phyloP scores from a whole-genome alignment of 306 rosid genomes.

The Acacia crassicarpa region DNA sequence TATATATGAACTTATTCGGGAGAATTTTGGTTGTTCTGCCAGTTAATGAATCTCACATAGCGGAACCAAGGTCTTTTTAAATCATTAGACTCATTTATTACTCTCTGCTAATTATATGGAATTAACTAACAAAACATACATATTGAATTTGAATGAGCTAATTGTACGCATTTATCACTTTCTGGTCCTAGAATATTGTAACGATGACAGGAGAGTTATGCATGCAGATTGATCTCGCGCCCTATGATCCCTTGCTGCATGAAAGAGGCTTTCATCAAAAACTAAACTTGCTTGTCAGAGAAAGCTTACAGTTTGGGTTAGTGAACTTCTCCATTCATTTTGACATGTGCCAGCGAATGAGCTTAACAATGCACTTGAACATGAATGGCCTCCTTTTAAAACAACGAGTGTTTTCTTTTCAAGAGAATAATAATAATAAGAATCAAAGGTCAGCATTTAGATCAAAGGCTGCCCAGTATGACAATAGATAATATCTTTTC shows the following conservation, averaged over 20 bases:
- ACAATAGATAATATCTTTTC: background rate
- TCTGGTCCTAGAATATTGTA: conserved; percentile 15
- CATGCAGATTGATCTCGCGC: conserved; percentile 63
- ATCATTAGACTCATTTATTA: background rate
- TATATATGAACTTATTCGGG: background rate
- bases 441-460: conserved; percentile 1
- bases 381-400: conserved; percentile 14
- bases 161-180: too few species aligned
- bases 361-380: conserved; percentile 13
- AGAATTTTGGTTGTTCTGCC: conserved; percentile 2
- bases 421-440: background rate
- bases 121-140: conserved; percentile 2
- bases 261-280: conserved; percentile 81
- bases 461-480: conserved; percentile 22
- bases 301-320: conserved; percentile 61
- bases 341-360: conserved; percentile 26
- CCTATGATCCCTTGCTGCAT: conserved; percentile 72
- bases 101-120: conserved; percentile 8
- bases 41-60: background rate
- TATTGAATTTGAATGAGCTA: conserved; percentile 17
- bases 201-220: conserved; percentile 27
- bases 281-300: conserved; percentile 63
- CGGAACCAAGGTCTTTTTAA: background rate
- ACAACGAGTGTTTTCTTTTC: background rate
- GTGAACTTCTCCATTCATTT: conserved; percentile 39